Percentiles rank a stretch among this genome's conserved stretches.
These are phyloP conservation scores for Amphirosellinia nigrospora DNA, from an alignment of 495 filamentous ascomycete species.

Conservation along the genomic window DNA sequence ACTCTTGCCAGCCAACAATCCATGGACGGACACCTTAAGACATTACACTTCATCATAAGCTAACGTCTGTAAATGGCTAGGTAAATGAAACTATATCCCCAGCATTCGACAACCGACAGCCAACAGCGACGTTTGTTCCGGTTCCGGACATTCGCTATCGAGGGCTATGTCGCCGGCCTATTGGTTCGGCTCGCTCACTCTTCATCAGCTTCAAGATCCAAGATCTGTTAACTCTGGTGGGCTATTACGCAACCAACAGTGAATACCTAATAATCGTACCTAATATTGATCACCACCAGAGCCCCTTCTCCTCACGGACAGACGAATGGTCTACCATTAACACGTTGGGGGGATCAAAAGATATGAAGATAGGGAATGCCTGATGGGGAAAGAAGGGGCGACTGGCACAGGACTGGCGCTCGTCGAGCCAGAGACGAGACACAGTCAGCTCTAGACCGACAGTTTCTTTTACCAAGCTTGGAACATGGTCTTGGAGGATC, in stretches of 20 bases:
- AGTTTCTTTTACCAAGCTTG: slow-evolving; percentile 17
- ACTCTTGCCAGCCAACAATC: slow-evolving; percentile 13
- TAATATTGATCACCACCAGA: neutral
- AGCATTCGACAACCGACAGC: neutral
- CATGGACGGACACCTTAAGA: no score
- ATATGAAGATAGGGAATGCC: slow-evolving; percentile 20
- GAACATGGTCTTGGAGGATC: slow-evolving; percentile 23
- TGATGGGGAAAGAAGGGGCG: slow-evolving; percentile 18
- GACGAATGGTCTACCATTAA: slow-evolving; percentile 1
- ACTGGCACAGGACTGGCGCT: neutral
- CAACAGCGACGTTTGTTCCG: slow-evolving; percentile 7
- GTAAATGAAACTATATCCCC: neutral
- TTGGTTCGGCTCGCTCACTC: slow-evolving; percentile 11
- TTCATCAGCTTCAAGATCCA: neutral
- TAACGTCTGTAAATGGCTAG: slow-evolving; percentile 2
- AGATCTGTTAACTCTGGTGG: neutral
- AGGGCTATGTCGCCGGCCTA: slow-evolving; percentile 17
- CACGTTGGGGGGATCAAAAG: neutral
- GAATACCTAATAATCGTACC: neutral
- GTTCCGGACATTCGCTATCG: slow-evolving; percentile 4
- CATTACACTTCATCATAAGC: neutral
- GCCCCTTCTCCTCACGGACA: neutral
- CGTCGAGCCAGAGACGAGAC: slow-evolving; percentile 20
- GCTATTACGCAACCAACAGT: slow-evolving; percentile 4
- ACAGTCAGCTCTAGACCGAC: slow-evolving; percentile 27